Evolutionary conservation across 2,329 filamentous ascomycete species (phyloP), one percentile per base, ranked within the genome.

Genomic region (Fusarium xylarioides): DNA sequence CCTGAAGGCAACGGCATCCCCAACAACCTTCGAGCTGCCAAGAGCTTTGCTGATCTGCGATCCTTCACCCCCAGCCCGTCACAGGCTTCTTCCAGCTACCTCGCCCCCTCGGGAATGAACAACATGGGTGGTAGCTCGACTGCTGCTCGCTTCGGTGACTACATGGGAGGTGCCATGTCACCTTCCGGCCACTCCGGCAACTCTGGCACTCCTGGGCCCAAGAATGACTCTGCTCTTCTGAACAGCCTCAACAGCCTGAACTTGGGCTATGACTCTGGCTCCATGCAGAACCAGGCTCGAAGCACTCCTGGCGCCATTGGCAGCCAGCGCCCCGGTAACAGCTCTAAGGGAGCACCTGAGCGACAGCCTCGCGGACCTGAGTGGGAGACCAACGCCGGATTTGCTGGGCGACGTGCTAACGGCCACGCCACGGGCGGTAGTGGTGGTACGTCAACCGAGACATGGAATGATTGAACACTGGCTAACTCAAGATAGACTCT

Each of bases 1-100:
- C 93, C 89, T 23, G 90, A 91, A 52, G 85, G 83, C 23, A 83
- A 81, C 67, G 85, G 85, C 34, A 91, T 91, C 37, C 90, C 93
- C 53, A 92, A 94, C 80, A 95, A 95, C 78, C 89, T 99, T 40
- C 92, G 96, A 47, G 94, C 94, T 34, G 96, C 95, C 70, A 98
- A 98, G 86, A 98, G 95, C 56, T 98, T 98, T 81, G 96, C 95
- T 40, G 96, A 99, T 80, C 85, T 99, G 72, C 93, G 95, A 73
- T 97, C 95, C 3, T 97, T 97, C 83, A 98, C 95, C 21, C 95
- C 95, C 16, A 98, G 95, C 76, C 95, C 96, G 11, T 95, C 93
- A 7, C 97, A 96, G 18, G 81, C 83, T 1, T 94, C 94, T 23
- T 94, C 94, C 11, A 97, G 94, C 85, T 97, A 97, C 80, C 82